A percentile compares a stretch with the other conserved stretches of the same genome.
Evolutionary conservation across 495 filamentous ascomycete species (phyloP).

Genomic region (Daldinia childiae): DNA sequence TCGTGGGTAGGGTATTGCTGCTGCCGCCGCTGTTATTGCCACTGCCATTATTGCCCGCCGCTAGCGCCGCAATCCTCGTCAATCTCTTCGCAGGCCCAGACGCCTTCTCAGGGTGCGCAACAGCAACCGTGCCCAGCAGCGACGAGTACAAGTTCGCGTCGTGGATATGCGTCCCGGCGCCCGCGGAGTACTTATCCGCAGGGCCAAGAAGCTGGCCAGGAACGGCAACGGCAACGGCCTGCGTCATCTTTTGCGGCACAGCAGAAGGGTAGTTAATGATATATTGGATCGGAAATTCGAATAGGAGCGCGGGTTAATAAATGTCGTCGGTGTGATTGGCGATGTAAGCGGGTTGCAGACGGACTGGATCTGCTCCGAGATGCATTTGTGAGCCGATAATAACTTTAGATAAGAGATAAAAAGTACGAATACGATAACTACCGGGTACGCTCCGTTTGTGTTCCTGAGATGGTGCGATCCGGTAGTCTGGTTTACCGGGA

Average conservation of each 20-base stretch:
- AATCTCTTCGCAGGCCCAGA: constrained; percentile 66
- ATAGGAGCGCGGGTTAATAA: constrained; percentile 2
- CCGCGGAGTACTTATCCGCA: constrained; percentile 68
- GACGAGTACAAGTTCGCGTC: constrained; percentile 77
- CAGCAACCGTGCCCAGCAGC: constrained; percentile 67
- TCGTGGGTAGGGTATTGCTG: constrained; percentile 45
- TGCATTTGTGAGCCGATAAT: not conserved
- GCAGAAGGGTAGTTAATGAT: not conserved
- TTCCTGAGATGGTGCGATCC: constrained; percentile 34
- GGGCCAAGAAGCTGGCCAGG: constrained; percentile 84
- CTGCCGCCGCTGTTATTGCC: constrained; percentile 20
- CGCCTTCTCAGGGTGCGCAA: constrained; percentile 58
- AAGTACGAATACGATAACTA: not conserved
- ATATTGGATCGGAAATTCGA: not conserved
- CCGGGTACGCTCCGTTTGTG: not conserved
- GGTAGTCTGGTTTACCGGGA: constrained; percentile 29
- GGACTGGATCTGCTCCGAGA: constrained; percentile 11
- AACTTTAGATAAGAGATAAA: not conserved
- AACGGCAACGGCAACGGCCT: constrained; percentile 53
- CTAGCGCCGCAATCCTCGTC: constrained; percentile 59
- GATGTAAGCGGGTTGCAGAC: constrained; percentile 14
- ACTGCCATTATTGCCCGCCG: constrained; percentile 20
- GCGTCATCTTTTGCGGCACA: constrained; percentile 25
- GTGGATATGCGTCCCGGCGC: constrained; percentile 84
- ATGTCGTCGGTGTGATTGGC: not conserved